Base-by-base conservation (phyloP, 768 basidiomycete genomes). In the Phanerochaete carnosa region DNA sequence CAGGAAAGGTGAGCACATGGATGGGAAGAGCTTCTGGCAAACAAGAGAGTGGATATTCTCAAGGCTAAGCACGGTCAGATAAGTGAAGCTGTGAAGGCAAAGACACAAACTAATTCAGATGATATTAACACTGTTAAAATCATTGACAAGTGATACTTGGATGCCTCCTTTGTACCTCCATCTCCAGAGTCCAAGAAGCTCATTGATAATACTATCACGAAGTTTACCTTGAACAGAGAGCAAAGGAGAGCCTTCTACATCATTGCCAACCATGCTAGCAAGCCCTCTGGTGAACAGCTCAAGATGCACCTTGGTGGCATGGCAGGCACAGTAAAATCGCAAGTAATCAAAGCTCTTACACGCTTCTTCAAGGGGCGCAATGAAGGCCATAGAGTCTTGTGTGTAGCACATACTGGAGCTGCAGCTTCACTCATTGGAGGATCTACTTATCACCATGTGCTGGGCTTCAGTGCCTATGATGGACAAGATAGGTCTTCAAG, bases 241-340 rank as follows among this genome's bases (percentile, higher is more conserved):
- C 60, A 61, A 39, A 16, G 16, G 13, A 26, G 55, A 7, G 60
- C 60, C 3, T 61, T 61, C 32, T 1, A 9, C 12, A 47, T 61
- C 37, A 30, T 23, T 16, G 60, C 55, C 2, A 13, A 9, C 2
- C 23, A 25, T 19, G 33, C 47, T 2, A 6, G 12, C 2, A 7
- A 19, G 1, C 2, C 25, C 5, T 15, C 23, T 7, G 23, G 19
- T 15, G 26, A 50, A 28, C 32, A 43, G 26, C 35, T 35, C 28
- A 65, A 29, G 59, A 69, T 69, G 68, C 63, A 67, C 47, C n/a
- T 69, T 15, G 66, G 62, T 2, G 68, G 67, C 3, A 68, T 68
- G 63, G 67, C 50, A 7, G 68, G 68, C 9, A 69, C 66, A 6
- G 68, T 66, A 2, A 69, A 67, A 46, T 66, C 66, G 9, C 64